These are phyloP conservation scores for Lantana camara DNA, from an alignment of 257 asterid species.

Conservation along the genomic window DNA sequence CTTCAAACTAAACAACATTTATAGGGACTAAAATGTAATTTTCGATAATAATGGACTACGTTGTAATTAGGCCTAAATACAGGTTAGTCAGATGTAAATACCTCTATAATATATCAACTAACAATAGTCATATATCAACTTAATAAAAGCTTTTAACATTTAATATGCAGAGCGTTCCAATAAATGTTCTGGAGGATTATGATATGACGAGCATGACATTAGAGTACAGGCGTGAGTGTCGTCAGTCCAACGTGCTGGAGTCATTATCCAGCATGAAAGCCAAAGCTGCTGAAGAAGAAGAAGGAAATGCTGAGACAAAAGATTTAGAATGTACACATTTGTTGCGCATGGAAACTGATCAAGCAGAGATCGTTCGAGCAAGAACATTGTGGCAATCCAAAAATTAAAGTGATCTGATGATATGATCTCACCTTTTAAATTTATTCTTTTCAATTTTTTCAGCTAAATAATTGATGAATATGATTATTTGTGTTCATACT, in stretches of 20 bases:
- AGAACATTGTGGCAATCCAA: conserved; percentile 73
- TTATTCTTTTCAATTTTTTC: background rate
- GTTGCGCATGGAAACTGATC: conserved; percentile 78
- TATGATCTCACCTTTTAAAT: conserved; percentile 1
- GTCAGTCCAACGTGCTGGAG: conserved; percentile 54
- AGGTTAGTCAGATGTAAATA: conserved; percentile 48
- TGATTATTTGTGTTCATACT: conserved; percentile 1
- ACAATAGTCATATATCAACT: background rate
- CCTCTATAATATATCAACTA: background rate
- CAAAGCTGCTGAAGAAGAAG: background rate
- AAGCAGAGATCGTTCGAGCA: conserved; percentile 76
- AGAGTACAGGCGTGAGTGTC: conserved; percentile 72
- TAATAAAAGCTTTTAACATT: background rate
- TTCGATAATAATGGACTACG: too few species aligned
- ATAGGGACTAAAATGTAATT: too few species aligned
- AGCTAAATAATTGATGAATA: conserved; percentile 8
- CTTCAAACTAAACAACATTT: too few species aligned
- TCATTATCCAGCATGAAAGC: conserved; percentile 51
- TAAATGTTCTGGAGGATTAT: conserved; percentile 50
- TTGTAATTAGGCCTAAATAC: too few species aligned
- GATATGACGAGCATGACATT: conserved; percentile 56
- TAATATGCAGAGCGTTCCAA: conserved; percentile 60
- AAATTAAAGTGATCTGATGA: conserved; percentile 22
- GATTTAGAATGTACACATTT: conserved; percentile 66
- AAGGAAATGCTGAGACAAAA: conserved; percentile 10